Conservation (phyloP, 106 monocot species). For the Xerophyta viscosa region DNA sequence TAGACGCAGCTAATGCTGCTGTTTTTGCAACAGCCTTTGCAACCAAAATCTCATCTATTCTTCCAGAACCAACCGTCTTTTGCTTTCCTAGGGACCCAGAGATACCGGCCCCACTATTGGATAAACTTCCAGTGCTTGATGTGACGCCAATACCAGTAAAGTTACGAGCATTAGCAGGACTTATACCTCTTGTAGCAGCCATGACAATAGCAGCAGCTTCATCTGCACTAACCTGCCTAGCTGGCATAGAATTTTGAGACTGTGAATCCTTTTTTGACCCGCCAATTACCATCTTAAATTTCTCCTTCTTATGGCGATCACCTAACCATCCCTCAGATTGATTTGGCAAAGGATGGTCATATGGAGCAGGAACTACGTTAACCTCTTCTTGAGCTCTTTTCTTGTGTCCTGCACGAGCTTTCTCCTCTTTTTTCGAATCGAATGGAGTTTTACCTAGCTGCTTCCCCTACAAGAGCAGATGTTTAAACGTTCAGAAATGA, state of each 20-base stretch:
- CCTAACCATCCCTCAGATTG: constrained; percentile 21
- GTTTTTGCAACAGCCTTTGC: constrained; percentile 67
- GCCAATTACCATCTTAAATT: constrained; percentile 74
- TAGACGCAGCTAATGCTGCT: constrained; percentile 50
- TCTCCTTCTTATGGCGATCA: constrained; percentile 48
- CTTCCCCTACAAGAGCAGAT: constrained; percentile 29
- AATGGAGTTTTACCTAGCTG: constrained; percentile 17
- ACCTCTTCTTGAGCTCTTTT: constrained; percentile 9
- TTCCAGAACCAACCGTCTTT: background rate
- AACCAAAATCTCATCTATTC: constrained; percentile 32
- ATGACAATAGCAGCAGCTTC: constrained; percentile 77
- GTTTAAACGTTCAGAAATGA: background rate
- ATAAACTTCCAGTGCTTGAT: constrained; percentile 23
- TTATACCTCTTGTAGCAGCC: constrained; percentile 63
- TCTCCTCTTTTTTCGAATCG: constrained; percentile 8
- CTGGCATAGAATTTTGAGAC: constrained; percentile 15
- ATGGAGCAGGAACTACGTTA: constrained; percentile 8
- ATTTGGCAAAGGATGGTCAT: constrained; percentile 10
- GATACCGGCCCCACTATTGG: constrained; percentile 8
- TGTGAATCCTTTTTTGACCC: constrained; percentile 40
- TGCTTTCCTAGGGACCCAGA: constrained; percentile 4
- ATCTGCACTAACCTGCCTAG: constrained; percentile 40
- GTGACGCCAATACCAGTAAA: background rate
- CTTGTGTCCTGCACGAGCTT: constrained; percentile 8
- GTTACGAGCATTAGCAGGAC: constrained; percentile 23